phyloP scores from a whole-genome alignment of 1,139 yeast genomes.

The Saccharomyces hybrid region DNA sequence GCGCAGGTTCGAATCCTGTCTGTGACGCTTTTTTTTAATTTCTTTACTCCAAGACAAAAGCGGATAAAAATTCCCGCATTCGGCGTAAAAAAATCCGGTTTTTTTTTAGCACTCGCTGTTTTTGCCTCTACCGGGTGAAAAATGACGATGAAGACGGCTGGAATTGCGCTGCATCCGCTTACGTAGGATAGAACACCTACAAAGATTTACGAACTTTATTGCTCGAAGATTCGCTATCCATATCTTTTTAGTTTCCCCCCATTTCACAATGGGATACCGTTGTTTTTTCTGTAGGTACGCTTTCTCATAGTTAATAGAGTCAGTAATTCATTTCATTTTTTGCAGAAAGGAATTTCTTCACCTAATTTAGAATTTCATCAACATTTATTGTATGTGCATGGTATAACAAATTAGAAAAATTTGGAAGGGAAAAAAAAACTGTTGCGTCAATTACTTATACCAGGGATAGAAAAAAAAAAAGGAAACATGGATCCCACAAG shows the following conservation, averaged over 20 bases:
- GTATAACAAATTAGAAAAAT: background rate
- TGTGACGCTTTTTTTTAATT: slow-evolving; percentile 39
- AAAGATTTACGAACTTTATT: background rate
- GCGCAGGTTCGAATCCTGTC: slow-evolving; percentile 63
- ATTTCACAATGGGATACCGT: background rate
- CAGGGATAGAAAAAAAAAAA: background rate
- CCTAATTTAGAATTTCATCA: background rate
- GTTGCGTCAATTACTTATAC: background rate
- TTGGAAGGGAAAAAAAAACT: background rate
- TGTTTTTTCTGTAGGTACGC: background rate
- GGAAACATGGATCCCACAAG: slow-evolving; percentile 61
- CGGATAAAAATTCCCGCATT: background rate
- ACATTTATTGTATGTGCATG: background rate
- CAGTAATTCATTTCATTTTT: background rate
- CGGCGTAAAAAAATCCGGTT: background rate
- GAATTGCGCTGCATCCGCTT: slow-evolving; percentile 1
- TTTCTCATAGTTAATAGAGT: background rate
- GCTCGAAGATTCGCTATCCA: background rate
- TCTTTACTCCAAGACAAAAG: background rate
- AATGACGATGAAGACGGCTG: background rate
- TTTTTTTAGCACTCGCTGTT: background rate
- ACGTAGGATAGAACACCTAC: background rate
- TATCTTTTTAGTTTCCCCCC: background rate
- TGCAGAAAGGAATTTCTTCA: background rate
- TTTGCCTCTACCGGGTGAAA: background rate